Evolutionary conservation across 2,329 filamentous ascomycete genomes (phyloP), one percentile per base, ranked within the genome.

Genomic region (Cadophora sp.): DNA sequence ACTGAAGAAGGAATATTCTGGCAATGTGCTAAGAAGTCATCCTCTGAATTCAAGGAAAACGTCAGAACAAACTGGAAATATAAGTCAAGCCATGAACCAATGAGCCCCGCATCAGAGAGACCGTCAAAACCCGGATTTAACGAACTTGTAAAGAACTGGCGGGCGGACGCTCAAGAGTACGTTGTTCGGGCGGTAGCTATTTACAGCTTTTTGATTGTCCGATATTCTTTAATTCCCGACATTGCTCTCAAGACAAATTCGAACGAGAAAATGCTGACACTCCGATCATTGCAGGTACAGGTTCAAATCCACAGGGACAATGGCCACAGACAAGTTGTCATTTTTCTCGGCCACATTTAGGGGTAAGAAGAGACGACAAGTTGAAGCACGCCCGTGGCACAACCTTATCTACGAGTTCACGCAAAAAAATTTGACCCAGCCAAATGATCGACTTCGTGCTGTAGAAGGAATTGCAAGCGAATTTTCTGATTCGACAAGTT

Each of bases 1-100:
- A 51, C 48, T 14, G 48, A 51, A 51, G 48, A 51, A 51, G 48
- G 48, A 16, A 51, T 51, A 13, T 51, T 30, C 48, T 51, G 48
- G 48, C 48, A 51, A 30, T 51, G 48, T 51, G 48, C 22, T 51
- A 22, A 51, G 11, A 27, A 20, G 16, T 51, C 48, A 51, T 51
- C 48, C 7, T 51, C 48, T 2, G 22, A 51, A 7, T 51, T 51
- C 22, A 51, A 51, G 2, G 48, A 51, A 8, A 16, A 16, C 5
- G 48, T 51, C 22, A 51, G 48, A 3, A 51, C 48, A 16, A 51
- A 51, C 6, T 51, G 48, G 48, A 20, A 27, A 18, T 51, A 27
- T 24, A 51, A 51, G 13, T 51, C 48, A 30, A 51, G 4, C 36
- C 8, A 39, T 13, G 36, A 39, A 39, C 36, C 36, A 39, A 13